A percentile compares a stretch with the other conserved stretches of the same genome.
Evolutionary conservation across 129 eudicot genomes (phyloP).

Genomic region (Chrysanthemum lavandulifolium): DNA sequence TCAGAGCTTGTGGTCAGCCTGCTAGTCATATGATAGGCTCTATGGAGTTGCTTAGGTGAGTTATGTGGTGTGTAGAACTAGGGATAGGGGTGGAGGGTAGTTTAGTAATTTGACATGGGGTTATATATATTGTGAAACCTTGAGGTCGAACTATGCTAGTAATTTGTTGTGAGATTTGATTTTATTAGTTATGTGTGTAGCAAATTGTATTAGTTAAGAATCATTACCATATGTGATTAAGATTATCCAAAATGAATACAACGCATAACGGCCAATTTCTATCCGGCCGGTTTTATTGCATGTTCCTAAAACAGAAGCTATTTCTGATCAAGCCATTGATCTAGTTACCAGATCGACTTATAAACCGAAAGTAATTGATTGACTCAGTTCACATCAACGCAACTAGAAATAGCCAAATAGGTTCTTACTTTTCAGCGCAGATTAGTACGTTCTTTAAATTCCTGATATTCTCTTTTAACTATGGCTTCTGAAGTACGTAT

Average conservation of each 20-base stretch:
- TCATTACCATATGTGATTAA: neutral
- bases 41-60: conserved; percentile 46
- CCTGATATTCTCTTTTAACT: no score
- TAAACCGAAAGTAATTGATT: no score
- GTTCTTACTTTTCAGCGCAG: no score
- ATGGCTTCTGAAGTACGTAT: no score
- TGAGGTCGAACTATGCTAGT: conserved; percentile 5
- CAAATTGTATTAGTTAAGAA: neutral
- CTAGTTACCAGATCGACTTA: no score
- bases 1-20: conserved; percentile 34
- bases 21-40: conserved; percentile 32
- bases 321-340: no score
- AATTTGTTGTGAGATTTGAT: neutral
- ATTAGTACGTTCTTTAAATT: no score
- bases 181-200: conserved; percentile 11
- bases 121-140: conserved; percentile 15
- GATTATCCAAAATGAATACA: neutral
- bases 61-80: neutral
- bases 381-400: no score
- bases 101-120: conserved; percentile 29
- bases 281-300: no score
- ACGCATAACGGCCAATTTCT: no score
- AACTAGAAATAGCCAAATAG: no score
- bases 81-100: conserved; percentile 5
- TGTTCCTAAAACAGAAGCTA: no score